Percentiles rank a stretch among this genome's conserved stretches.
Conservation (phyloP, 2,329 filamentous ascomycete genomes). For the Hymenoscyphus albidus region DNA sequence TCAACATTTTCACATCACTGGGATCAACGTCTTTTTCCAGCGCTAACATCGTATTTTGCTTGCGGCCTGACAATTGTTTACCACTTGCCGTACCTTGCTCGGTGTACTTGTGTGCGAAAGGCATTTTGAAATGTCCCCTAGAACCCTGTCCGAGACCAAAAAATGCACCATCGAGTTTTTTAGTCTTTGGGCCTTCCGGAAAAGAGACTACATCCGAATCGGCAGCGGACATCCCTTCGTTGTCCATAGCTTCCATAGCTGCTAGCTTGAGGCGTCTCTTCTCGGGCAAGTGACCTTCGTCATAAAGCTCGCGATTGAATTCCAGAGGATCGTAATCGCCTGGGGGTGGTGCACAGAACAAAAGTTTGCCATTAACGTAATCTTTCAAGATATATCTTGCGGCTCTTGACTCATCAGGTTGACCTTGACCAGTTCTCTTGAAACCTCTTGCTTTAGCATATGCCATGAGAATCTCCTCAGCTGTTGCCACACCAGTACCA, state of each 20-base stretch:
- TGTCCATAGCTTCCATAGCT: slow-evolving; percentile 31
- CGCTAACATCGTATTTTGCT: slow-evolving; percentile 75
- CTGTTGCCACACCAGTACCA: slow-evolving; percentile 80
- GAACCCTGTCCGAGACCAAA: slow-evolving; percentile 64
- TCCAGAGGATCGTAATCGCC: slow-evolving; percentile 63
- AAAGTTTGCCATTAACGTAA: slow-evolving; percentile 92
- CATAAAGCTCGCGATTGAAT: slow-evolving; percentile 90
- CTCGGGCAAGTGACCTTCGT: slow-evolving; percentile 73
- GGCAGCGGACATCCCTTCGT: slow-evolving; percentile 38
- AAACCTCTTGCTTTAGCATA: slow-evolving; percentile 90
- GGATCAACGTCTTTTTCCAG: slow-evolving; percentile 82
- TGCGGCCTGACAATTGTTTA: slow-evolving; percentile 77
- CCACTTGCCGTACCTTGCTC: slow-evolving; percentile 64
- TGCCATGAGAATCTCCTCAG: slow-evolving; percentile 76
- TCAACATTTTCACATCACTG: slow-evolving; percentile 62
- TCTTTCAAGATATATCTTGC: slow-evolving; percentile 90
- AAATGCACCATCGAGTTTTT: slow-evolving; percentile 81
- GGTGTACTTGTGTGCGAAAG: slow-evolving; percentile 87
- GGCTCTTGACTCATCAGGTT: slow-evolving; percentile 89
- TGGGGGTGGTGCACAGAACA: slow-evolving; percentile 88
- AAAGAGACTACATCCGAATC: slow-evolving; percentile 49
- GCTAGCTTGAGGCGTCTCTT: slow-evolving; percentile 69
- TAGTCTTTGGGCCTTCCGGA: slow-evolving; percentile 67
- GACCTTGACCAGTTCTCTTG: slow-evolving; percentile 80
- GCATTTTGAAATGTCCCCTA: slow-evolving; percentile 66